Evolutionary conservation across 129 eudicot genomes (phyloP), one percentile per base, ranked within the genome.

Genomic region (Arctium lappa): DNA sequence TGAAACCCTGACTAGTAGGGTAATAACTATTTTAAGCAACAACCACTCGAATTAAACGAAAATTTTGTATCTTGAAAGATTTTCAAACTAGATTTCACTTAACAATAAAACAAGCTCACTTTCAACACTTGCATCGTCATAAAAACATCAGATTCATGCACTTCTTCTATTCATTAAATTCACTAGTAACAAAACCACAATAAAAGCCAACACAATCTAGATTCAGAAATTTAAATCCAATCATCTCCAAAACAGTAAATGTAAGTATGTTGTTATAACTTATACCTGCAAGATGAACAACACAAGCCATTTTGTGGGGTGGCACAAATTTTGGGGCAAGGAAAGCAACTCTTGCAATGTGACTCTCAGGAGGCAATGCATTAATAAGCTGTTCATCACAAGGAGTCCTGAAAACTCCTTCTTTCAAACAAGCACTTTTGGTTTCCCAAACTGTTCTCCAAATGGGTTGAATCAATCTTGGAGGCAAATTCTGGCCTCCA

Each of bases 381-480:
- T 86, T 82, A 44, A 93, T 86, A 86, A 95, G 90, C 81, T 86
- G 88, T 66, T 90, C 97, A 86, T 91, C 92, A 86, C 97, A 93
- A 85, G 99, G 94, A 39, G 95, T 95, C 82, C 77, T 86, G 71
- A 90, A 95, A 40, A 91, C 87, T 31, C 99, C 99, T 90, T 91
- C 98, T 86, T 89, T 93, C 83, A 91, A 88, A 78, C 86, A 84
- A 85, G 99, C 97, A 50, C 69, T 87, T 80, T 90, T 88, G 2
- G 94, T 86, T 69, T 95, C 97, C 99, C 99, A 95, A 91, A 92
- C 88, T n/a, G 99, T 95, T 48, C 75, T 90, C 98, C 99, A 95
- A 74, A 70, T 77, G 66, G 98, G 99, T 66, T 91, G 86, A 53
- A 93, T 88, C 81, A 90, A 66, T 39, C 72, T 74, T 40, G 97